A percentile compares a stretch with the other conserved stretches of the same genome.
phyloP scores from a whole-genome alignment of 495 filamentous ascomycete species.

The Aspergillus cristatus region DNA sequence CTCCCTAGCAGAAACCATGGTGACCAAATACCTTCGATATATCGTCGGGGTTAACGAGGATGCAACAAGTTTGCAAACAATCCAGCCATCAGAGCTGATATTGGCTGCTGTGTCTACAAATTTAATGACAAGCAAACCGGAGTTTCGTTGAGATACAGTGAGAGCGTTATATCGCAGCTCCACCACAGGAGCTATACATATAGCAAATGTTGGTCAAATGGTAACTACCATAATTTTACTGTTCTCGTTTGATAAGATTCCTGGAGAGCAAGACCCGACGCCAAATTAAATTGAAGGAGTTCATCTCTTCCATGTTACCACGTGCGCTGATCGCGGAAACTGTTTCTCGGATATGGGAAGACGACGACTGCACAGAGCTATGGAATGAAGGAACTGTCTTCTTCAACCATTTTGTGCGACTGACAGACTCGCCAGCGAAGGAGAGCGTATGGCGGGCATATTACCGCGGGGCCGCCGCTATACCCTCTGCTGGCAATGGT shows the following conservation, averaged over 20 bases:
- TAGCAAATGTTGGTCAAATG: conserved; percentile 41
- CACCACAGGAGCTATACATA: background rate
- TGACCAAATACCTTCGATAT: background rate
- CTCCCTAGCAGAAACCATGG: conserved; percentile 1
- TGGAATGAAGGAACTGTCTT: background rate
- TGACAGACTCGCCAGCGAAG: background rate
- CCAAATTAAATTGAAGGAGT: background rate
- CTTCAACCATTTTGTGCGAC: conserved; percentile 1
- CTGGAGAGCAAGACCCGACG: background rate
- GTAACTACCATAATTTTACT: conserved; percentile 14
- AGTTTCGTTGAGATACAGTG: background rate
- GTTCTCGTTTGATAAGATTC: background rate
- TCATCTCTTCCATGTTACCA: background rate
- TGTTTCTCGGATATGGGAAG: background rate
- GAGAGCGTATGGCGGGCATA: background rate
- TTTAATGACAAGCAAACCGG: background rate
- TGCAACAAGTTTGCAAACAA: background rate
- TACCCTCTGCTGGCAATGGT: background rate
- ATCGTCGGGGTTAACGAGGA: background rate
- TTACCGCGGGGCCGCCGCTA: background rate
- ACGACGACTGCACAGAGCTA: background rate
- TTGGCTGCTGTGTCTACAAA: background rate
- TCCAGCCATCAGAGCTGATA: conserved; percentile 1
- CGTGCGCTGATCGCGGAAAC: background rate
- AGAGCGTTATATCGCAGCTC: background rate